Conservation (phyloP, 2,329 filamentous ascomycete genomes). For the Clonostachys rosea region DNA sequence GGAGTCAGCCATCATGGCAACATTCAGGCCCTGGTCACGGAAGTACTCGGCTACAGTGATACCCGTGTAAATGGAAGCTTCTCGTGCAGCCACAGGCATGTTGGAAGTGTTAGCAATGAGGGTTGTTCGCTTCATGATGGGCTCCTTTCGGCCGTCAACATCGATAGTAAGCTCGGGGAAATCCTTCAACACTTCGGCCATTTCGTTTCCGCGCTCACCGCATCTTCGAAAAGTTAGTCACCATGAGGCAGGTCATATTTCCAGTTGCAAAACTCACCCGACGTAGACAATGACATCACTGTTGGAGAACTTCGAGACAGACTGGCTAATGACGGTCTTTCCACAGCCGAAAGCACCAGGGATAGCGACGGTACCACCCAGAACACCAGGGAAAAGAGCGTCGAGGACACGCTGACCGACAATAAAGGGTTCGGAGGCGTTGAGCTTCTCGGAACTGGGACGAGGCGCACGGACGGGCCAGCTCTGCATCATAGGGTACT, state of each 20-base stretch:
- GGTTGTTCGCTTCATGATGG: conserved; percentile 99
- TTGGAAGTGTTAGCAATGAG: conserved; percentile 99
- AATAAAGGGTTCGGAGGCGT: conserved; percentile 85
- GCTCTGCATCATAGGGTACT: conserved; percentile 96
- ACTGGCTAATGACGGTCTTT: conserved; percentile 99
- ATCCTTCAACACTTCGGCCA: conserved; percentile 99
- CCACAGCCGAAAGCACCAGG: conserved; percentile 97
- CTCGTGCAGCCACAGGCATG: conserved; percentile 97
- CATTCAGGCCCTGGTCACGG: conserved; percentile 92
- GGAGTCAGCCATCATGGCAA: conserved; percentile 99
- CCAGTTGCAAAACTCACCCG: conserved; percentile 43
- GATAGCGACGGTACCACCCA: conserved; percentile 96
- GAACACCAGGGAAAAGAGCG: conserved; percentile 91
- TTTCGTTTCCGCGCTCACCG: conserved; percentile 96
- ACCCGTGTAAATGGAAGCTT: conserved; percentile 97
- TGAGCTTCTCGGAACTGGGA: conserved; percentile 86
- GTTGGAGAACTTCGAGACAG: conserved; percentile 99
- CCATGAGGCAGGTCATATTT: not conserved
- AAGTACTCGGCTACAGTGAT: conserved; percentile 97
- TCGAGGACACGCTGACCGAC: conserved; percentile 97
- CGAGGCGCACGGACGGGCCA: conserved; percentile 97
- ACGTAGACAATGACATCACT: conserved; percentile 98
- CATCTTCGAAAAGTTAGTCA: conserved; percentile 15
- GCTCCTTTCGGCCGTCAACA: conserved; percentile 89
- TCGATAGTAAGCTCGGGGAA: conserved; percentile 97